phyloP scores from a whole-genome alignment of 192 early-diverging fungal species.

The Backusella mclennaniae region DNA sequence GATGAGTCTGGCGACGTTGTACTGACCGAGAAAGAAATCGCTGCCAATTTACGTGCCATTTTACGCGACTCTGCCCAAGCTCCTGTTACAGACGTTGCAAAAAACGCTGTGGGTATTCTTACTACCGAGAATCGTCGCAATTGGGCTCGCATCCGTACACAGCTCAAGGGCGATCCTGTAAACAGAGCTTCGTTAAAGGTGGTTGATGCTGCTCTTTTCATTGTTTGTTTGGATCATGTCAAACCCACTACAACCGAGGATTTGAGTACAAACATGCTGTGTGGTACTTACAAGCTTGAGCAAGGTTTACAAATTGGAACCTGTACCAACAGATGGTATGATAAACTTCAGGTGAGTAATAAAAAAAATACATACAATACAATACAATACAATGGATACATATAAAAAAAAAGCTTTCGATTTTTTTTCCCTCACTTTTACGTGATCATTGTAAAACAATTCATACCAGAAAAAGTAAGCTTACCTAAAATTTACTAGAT shows the following conservation, averaged over 20 bases:
- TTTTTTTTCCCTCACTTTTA: background rate
- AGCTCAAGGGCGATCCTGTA: conserved; percentile 48
- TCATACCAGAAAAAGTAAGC: background rate
- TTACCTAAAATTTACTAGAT: conserved; percentile 35
- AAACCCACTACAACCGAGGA: conserved; percentile 37
- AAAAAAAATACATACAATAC: conserved; percentile 3
- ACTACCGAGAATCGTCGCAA: conserved; percentile 75
- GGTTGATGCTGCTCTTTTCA: conserved; percentile 74
- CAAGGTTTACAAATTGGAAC: conserved; percentile 46
- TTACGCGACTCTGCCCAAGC: conserved; percentile 48
- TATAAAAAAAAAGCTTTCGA: background rate
- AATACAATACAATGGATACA: background rate
- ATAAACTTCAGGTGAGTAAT: conserved; percentile 57
- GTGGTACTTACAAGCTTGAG: conserved; percentile 47
- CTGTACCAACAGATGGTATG: conserved; percentile 82
- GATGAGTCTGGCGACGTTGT: conserved; percentile 52
- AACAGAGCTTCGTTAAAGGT: conserved; percentile 58
- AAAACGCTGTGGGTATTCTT: conserved; percentile 66
- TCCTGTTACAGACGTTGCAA: conserved; percentile 50
- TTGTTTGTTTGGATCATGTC: conserved; percentile 76
- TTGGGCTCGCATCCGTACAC: conserved; percentile 65
- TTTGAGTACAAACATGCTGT: conserved; percentile 46
- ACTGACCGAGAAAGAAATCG: conserved; percentile 61
- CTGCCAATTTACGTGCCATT: conserved; percentile 63
- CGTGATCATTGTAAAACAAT: background rate